Base-by-base conservation (phyloP, 495 filamentous ascomycete genomes). In the Aspergillus avenaceus region DNA sequence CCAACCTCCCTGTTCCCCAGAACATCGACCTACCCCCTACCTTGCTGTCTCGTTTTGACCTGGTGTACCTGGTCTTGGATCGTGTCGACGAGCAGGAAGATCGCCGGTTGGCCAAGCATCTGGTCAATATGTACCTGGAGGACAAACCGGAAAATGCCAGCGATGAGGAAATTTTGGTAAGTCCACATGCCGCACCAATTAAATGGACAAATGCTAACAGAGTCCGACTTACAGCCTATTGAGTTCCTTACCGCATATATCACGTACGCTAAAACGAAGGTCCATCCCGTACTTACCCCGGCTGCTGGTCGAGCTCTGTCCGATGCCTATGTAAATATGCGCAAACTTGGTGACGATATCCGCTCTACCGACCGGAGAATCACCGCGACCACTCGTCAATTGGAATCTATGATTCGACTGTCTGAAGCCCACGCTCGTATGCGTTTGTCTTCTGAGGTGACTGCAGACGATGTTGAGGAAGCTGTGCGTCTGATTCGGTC, bases 1-100 rank as follows among this genome's bases (percentile, higher is more conserved):
- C 88, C 12, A 92, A 93, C 63, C 71, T 98, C 3, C 90, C 93
- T 0, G 92, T 98, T 45, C 95, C 93, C 1, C 90, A 96, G 59
- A 98, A 98, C 69, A 98, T 98, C 58, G 93, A 98, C 62, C 81
- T 98, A 9, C 93, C 93, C 3, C 93, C 93, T 2, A 98, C 95
- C 1, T 74, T 98, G 13, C 82, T 98, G 24, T 96, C 90, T 8
- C 84, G 93, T 70, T 98, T 98, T 65, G 93, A 98, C 65, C 73
- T 98, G 23, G 93, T 98, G 46, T 98, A 97, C 61, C 83, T 98
- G 3, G 90, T 98, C 47, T 83, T 98, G 43, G 93, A 98, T 63
- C 86, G 88, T 25, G 83, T 92, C 38, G 91, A 97, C 60, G 93
- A 97, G 67, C 80, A 84, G 37, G 85, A 77, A 31, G 93, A 98